Percentiles rank a stretch among this genome's conserved stretches.
phyloP scores from a whole-genome alignment of 768 basidiomycete species.

The Terana coerulea region DNA sequence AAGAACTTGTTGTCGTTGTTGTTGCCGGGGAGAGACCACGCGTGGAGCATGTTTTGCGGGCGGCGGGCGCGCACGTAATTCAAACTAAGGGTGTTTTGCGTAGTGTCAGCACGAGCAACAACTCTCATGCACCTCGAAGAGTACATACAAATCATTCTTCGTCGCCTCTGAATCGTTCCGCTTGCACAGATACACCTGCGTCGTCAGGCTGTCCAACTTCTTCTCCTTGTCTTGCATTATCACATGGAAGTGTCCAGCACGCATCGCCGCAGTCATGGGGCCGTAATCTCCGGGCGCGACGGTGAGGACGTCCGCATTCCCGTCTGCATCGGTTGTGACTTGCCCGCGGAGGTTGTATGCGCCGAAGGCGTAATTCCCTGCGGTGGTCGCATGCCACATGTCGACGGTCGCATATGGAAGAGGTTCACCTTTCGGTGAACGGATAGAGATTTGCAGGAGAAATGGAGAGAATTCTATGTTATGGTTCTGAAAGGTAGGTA shows the following conservation, averaged over 20 bases:
- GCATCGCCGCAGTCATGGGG: neutral
- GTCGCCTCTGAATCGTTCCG: slow-evolving; percentile 19
- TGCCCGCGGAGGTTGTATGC: slow-evolving; percentile 23
- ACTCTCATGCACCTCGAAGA: neutral
- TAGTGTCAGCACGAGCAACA: neutral
- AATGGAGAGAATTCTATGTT: slow-evolving; percentile 16
- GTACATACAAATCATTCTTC: slow-evolving; percentile 19
- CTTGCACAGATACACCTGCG: slow-evolving; percentile 21
- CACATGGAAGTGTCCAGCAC: slow-evolving; percentile 21
- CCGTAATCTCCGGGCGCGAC: slow-evolving; percentile 22
- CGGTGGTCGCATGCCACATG: slow-evolving; percentile 24
- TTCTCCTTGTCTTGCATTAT: slow-evolving; percentile 10
- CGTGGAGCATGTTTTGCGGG: slow-evolving; percentile 15
- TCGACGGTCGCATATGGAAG: slow-evolving; percentile 19
- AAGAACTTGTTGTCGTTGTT: slow-evolving; percentile 9
- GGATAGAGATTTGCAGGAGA: slow-evolving; percentile 7
- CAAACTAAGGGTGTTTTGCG: slow-evolving; percentile 1
- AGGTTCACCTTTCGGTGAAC: slow-evolving; percentile 20
- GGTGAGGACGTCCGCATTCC: slow-evolving; percentile 21
- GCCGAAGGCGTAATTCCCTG: slow-evolving; percentile 18
- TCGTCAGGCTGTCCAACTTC: slow-evolving; percentile 17
- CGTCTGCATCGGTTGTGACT: slow-evolving; percentile 17
- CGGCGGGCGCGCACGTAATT: slow-evolving; percentile 13
- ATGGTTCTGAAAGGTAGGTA: neutral
- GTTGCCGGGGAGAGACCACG: slow-evolving; percentile 11